Conservation (phyloP, 768 basidiomycete species). For the Tulasnella sp. region DNA sequence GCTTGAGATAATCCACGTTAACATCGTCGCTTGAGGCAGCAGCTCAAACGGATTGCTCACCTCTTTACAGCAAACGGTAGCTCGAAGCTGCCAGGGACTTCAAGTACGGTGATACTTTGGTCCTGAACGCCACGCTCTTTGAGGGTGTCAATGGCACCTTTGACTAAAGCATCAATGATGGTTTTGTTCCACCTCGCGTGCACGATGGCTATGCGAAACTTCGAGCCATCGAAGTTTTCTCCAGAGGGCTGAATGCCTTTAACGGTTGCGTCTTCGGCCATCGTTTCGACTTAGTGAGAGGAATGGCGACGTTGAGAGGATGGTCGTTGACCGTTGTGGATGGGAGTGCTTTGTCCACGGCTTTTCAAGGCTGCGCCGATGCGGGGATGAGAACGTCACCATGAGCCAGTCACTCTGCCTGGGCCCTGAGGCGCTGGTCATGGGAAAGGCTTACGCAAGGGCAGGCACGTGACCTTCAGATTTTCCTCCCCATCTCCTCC, state of each 20-base stretch:
- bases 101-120: slow-evolving; percentile 79
- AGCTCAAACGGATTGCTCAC: slow-evolving; percentile 30
- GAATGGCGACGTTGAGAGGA: not conserved
- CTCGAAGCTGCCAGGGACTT: slow-evolving; percentile 92
- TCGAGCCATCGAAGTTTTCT: slow-evolving; percentile 61
- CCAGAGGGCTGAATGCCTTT: slow-evolving; percentile 62
- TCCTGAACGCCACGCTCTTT: slow-evolving; percentile 79
- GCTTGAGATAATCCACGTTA: slow-evolving; percentile 41
- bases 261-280: slow-evolving; percentile 36
- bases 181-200: slow-evolving; percentile 92
- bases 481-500: not conserved
- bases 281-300: not conserved
- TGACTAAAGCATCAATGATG: slow-evolving; percentile 76
- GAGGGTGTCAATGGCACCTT: slow-evolving; percentile 68
- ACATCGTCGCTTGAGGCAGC: not conserved
- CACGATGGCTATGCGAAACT: slow-evolving; percentile 79
- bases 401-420: not conserved
- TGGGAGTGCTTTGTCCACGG: not conserved
- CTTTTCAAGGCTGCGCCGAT: not conserved
- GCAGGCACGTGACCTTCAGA: not conserved
- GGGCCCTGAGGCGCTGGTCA: not conserved
- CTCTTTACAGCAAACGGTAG: slow-evolving; percentile 74
- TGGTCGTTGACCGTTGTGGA: not conserved
- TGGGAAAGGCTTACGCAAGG: not conserved
- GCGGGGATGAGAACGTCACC: not conserved